Conservation (phyloP, 257 asterid genomes). For the Thymus mandschuricus region DNA sequence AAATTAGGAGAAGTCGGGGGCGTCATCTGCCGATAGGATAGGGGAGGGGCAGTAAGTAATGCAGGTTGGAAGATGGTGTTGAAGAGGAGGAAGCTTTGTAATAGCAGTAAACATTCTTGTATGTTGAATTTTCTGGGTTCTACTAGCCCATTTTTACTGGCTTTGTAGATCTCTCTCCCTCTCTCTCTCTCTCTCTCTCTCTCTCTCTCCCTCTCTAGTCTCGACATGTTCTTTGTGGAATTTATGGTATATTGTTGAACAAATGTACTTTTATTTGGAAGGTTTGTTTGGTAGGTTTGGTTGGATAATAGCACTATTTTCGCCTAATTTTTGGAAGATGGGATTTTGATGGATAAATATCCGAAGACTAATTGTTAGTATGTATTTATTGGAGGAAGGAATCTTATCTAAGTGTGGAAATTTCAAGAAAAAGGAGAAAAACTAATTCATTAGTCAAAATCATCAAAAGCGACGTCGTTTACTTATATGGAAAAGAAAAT, state of each 20-base stretch:
- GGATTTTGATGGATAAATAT: background rate
- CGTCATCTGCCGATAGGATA: constrained; percentile 24
- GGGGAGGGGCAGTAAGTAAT: background rate
- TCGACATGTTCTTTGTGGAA: too few species aligned
- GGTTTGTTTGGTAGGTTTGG: too few species aligned
- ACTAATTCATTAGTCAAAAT: background rate
- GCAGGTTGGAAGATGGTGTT: constrained; percentile 23
- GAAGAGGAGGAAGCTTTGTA: constrained; percentile 27
- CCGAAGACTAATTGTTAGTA: background rate
- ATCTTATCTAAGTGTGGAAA: too few species aligned
- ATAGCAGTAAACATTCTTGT: constrained; percentile 24
- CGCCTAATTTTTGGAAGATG: background rate
- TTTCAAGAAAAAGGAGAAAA: too few species aligned
- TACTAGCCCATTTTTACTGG: constrained; percentile 30
- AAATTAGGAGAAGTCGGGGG: constrained; percentile 23
- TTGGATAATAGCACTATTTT: background rate
- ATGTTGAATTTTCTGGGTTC: constrained; percentile 27
- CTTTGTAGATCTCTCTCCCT: constrained; percentile 18
- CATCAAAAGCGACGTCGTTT: background rate
- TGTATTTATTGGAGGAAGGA: background rate
- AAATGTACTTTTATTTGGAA: too few species aligned
- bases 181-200: background rate
- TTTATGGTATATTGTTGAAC: too few species aligned
- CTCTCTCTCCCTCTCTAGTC: background rate
- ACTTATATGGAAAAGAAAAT: background rate